Conservation (phyloP, 768 basidiomycete species). For the Daedaleopsis nitida region DNA sequence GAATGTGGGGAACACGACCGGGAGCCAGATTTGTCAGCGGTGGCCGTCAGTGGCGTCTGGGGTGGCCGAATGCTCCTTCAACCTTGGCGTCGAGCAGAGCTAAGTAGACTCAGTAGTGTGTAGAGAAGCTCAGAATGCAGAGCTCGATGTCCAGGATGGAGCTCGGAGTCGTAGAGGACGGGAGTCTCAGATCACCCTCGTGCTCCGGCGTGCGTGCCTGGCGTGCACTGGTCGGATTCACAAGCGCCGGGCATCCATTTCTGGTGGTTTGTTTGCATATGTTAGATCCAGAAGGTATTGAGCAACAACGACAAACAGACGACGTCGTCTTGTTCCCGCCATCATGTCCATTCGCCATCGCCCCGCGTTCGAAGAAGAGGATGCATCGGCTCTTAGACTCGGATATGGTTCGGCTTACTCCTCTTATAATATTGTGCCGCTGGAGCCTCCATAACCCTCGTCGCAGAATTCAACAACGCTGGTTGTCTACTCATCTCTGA, state of each 20-base stretch:
- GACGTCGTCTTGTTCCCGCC: slow-evolving; percentile 9
- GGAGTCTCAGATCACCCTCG: too few relatives aligned
- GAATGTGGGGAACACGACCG: slow-evolving; percentile 5
- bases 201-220: too few relatives aligned
- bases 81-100: too few relatives aligned
- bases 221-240: too few relatives aligned
- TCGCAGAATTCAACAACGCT: slow-evolving; percentile 84
- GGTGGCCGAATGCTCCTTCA: too few relatives aligned
- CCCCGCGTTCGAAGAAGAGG: slow-evolving; percentile 81
- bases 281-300: slow-evolving; percentile 35
- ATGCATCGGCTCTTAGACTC: slow-evolving; percentile 82
- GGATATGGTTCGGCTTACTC: slow-evolving; percentile 56
- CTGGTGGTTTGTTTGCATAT: slow-evolving; percentile 23
- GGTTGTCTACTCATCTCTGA: slow-evolving; percentile 91
- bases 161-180: too few relatives aligned
- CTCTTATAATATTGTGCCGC: background rate
- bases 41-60: background rate
- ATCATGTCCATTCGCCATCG: slow-evolving; percentile 61
- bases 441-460: background rate
- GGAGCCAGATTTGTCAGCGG: slow-evolving; percentile 21
- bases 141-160: too few relatives aligned
- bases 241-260: background rate
- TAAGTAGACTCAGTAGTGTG: too few relatives aligned
- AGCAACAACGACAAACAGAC: slow-evolving; percentile 35
- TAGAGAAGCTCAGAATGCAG: background rate